Evolutionary conservation across 331 rosid genomes (phyloP), one percentile per base, ranked within the genome.

Genomic region (Malus hybrid): DNA sequence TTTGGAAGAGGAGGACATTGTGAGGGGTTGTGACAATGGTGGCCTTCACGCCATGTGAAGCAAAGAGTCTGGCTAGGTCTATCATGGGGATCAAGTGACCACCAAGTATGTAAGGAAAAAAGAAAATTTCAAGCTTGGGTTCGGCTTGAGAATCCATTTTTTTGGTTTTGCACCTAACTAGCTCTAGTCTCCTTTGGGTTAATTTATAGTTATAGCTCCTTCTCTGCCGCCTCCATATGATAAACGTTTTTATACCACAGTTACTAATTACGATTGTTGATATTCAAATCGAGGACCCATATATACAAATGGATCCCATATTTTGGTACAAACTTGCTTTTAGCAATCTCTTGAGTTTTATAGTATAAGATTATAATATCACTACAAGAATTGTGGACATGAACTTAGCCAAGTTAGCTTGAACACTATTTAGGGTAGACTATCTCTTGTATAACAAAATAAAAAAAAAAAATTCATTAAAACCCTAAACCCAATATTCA

Each of bases 31-130:
- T 77, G 39, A 87, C 63, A 62, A 89, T 86, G 68, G 87, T 82
- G 75, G 87, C 84, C 46, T 62, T 76, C 68, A 70, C 86, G 58
- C 92, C 92, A 15, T 84, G 90, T 3, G 89, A 58, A 20, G 95
- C 90, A 9, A 87, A 87, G 1, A 84, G 76, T 81, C 88, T 82
- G 32, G 94, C 95, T n/a, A 81, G 64, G 84, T 89, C 95, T 68
- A 87, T 77, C 90, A 87, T 82, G 69, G 95, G 95, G 32, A 87
- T 87, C 29, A 82, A 83, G 30, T 86, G 96, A 64, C 96, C 92
- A 29, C 88, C 89, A 0, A 88, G 87, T 3, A 77, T 66, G 69
- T 80, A 89, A 48, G 92, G 95, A 28, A 87, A 87, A 77, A 89
- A 85, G 84, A 55, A 83, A 22, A 79, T 67, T 73, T 79, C 50